Evolutionary conservation across 2,329 filamentous ascomycete genomes (phyloP).

Genomic region (Parastagonospora nodorum): DNA sequence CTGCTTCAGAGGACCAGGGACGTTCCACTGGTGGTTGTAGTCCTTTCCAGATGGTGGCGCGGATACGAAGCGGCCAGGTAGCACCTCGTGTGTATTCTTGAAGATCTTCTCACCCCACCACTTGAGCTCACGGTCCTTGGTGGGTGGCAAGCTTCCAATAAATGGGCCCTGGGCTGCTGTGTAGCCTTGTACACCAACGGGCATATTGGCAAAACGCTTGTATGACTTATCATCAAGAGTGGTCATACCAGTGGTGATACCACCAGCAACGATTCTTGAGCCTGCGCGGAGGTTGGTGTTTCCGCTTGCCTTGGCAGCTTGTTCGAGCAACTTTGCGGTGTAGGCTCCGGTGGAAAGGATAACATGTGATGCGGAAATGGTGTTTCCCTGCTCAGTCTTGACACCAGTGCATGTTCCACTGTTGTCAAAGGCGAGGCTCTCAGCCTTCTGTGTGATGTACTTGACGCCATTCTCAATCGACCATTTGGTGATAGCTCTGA

Average conservation of each 20-base stretch:
- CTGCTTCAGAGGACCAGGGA: constrained; percentile 60
- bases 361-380: constrained; percentile 28
- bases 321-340: constrained; percentile 52
- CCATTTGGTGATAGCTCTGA: constrained; percentile 60
- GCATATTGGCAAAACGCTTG: constrained; percentile 39
- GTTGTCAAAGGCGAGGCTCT: constrained; percentile 55
- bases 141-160: constrained; percentile 40
- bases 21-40: constrained; percentile 69
- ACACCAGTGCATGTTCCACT: constrained; percentile 49
- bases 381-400: constrained; percentile 42
- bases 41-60: constrained; percentile 61
- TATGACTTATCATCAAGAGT: constrained; percentile 45
- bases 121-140: constrained; percentile 40
- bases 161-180: constrained; percentile 37
- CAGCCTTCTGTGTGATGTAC: constrained; percentile 61
- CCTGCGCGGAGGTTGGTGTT: constrained; percentile 59
- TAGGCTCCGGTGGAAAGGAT: constrained; percentile 51
- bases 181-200: constrained; percentile 40
- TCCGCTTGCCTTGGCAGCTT: constrained; percentile 53
- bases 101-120: constrained; percentile 45
- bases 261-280: constrained; percentile 61
- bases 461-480: constrained; percentile 62
- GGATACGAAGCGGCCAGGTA: constrained; percentile 60
- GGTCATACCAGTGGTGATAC: constrained; percentile 56
- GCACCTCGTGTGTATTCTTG: constrained; percentile 39